Base-by-base conservation (phyloP, 306 rosid species). In the Quercus mongolica region DNA sequence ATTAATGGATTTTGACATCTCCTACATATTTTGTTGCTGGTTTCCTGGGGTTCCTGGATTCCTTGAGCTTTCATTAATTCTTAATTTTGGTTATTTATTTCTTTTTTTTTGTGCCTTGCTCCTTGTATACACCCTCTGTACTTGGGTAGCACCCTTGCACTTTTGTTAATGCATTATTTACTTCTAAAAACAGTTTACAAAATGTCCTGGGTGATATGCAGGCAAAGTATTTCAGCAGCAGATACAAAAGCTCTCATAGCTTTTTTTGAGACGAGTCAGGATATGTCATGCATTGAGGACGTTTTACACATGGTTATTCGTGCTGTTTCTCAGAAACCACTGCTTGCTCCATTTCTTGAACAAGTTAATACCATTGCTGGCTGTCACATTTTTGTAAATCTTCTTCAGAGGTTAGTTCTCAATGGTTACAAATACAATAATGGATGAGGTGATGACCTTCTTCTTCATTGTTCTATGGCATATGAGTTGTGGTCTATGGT, bases 251-350 rank as follows among this genome's bases (percentile, higher is more conserved):
- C 96, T 71, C 92, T 95, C 3, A 87, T 95, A 78, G 91, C 97
- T 56, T 92, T 92, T 86, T 95, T 92, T 79, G 99, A 92, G 85
- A 92, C 80, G 82, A 87, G 91, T 86, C 91, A 81, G 75, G 99
- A 95, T 88, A 87, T 93, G 94, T 70, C 94, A 78, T 95, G 99
- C 81, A 84, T 92, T 61, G 99, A 95, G 84, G 99, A 95, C 83
- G 97, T 95, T 86, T 81, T 95, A 56, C 99, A 95, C 84, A 86
- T 95, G 99, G 86, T 95, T 82, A 91, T 95, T 80, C 92, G 99
- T 35, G 96, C 97, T 57, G 89, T 95, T 78, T 85, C 98, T 82
- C 97, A 90, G 83, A 92, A 87, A 80, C 83, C 92, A 67, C 79
- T 92, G 81, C 91, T 95, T 75, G 90, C 94, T 75, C 86, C 94